Conservation (phyloP, 2,329 filamentous ascomycete species). For the Beauveria caledonica region DNA sequence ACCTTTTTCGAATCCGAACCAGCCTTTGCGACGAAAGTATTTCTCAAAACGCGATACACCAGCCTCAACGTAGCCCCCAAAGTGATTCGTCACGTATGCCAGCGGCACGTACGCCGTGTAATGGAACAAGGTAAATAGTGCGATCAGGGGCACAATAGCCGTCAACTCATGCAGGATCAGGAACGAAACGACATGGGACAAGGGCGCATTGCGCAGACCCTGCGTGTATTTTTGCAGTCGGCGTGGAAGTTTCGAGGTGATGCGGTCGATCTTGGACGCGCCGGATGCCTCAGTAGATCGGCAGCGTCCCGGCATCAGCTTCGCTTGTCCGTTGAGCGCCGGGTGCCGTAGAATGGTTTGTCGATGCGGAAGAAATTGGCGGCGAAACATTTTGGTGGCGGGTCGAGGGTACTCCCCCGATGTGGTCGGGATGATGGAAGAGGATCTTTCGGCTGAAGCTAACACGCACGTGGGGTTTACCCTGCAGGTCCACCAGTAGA, state of each 20-base stretch:
- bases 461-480: not conserved
- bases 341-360: constrained; percentile 14
- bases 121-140: constrained; percentile 70
- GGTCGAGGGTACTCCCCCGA: not conserved
- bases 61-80: constrained; percentile 44
- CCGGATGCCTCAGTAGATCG: constrained; percentile 22
- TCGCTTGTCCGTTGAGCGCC: not conserved
- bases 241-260: constrained; percentile 50
- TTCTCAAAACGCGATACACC: constrained; percentile 67
- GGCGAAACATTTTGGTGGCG: constrained; percentile 20
- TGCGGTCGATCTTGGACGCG: constrained; percentile 32
- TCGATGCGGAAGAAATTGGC: constrained; percentile 16
- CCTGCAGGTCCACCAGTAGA: not conserved
- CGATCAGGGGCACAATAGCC: constrained; percentile 70
- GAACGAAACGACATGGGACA: constrained; percentile 79
- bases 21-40: constrained; percentile 72
- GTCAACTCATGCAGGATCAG: constrained; percentile 88
- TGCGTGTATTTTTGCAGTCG: constrained; percentile 62
- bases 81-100: constrained; percentile 39
- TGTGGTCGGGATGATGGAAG: not conserved
- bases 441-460: not conserved
- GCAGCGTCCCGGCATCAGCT: not conserved
- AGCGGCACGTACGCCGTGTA: constrained; percentile 66
- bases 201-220: constrained; percentile 65
- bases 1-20: constrained; percentile 56